Evolutionary conservation across 2,329 filamentous ascomycete species (phyloP).

Genomic region (Fusarium nygamai): DNA sequence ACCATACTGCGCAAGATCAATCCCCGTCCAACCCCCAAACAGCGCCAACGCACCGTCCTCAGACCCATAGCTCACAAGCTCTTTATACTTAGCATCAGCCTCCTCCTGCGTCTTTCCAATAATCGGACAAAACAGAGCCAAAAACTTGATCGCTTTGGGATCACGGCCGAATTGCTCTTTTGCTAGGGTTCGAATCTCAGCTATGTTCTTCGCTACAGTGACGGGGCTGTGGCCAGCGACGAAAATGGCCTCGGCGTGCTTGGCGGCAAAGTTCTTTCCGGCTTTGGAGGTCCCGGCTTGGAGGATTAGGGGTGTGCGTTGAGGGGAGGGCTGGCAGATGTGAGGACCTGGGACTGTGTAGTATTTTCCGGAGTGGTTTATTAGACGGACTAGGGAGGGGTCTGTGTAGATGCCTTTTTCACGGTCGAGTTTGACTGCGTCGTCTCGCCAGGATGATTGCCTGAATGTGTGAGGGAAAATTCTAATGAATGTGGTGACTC

Average conservation of each 20-base stretch:
- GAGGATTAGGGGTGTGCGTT: constrained; percentile 74
- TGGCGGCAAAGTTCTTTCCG: constrained; percentile 73
- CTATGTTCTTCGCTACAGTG: constrained; percentile 69
- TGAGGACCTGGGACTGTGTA: constrained; percentile 74
- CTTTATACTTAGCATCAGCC: constrained; percentile 70
- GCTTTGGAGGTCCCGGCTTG: constrained; percentile 76
- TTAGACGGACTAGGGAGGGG: constrained; percentile 66
- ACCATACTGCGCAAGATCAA: constrained; percentile 64
- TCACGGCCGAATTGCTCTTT: constrained; percentile 64
- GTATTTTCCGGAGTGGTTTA: constrained; percentile 73
- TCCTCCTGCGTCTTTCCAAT: constrained; percentile 73
- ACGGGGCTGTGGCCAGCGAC: constrained; percentile 71
- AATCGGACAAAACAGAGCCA: constrained; percentile 73
- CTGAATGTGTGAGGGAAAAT: background rate
- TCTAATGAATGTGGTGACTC: background rate
- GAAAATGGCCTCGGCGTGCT: constrained; percentile 78
- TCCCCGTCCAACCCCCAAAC: constrained; percentile 79
- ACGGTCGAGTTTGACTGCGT: constrained; percentile 70
- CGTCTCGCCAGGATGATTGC: constrained; percentile 72
- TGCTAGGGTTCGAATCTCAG: constrained; percentile 69
- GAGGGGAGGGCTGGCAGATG: constrained; percentile 72
- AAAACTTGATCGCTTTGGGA: constrained; percentile 70
- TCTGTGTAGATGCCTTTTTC: constrained; percentile 66
- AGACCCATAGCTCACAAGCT: constrained; percentile 69
- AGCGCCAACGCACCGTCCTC: constrained; percentile 73